Conservation (phyloP, 164 flowering plant species). For the Dillenia suffruticosa region DNA sequence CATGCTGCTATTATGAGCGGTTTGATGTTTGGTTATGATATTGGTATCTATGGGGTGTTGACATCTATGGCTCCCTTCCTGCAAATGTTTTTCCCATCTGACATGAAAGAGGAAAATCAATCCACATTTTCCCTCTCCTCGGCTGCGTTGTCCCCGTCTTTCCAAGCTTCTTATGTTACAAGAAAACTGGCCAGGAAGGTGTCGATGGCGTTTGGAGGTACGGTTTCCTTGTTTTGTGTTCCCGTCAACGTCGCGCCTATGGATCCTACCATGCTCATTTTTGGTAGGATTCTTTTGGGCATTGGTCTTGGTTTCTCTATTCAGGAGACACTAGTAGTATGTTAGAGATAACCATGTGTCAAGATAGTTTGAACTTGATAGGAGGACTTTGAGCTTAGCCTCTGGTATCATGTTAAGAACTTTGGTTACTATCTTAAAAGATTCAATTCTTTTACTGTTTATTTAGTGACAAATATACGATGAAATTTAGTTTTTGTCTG, state of each 20-base stretch:
- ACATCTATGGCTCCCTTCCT: conserved; percentile 30
- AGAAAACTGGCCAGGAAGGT: conserved; percentile 20
- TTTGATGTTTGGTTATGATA: conserved; percentile 29
- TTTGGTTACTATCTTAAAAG: too few relatives aligned
- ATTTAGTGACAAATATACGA: too few relatives aligned
- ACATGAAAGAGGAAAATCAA: conserved; percentile 1
- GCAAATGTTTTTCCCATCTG: conserved; percentile 24
- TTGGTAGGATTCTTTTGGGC: conserved; percentile 33
- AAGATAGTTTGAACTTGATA: too few relatives aligned
- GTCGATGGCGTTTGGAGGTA: conserved; percentile 27
- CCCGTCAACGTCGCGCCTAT: conserved; percentile 15
- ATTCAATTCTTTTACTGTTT: too few relatives aligned
- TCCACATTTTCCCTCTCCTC: conserved; percentile 30
- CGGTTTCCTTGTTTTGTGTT: conserved; percentile 19
- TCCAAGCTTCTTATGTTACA: conserved; percentile 27
- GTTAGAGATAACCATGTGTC: too few relatives aligned
- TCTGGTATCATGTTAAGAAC: too few relatives aligned
- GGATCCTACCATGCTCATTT: conserved; percentile 23
- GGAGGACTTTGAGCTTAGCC: too few relatives aligned
- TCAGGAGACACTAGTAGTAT: conserved; percentile 18
- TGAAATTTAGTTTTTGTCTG: too few relatives aligned
- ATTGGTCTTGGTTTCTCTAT: conserved; percentile 33
- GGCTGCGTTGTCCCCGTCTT: conserved; percentile 23
- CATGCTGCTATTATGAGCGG: conserved; percentile 19
- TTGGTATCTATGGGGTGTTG: conserved; percentile 36